Conservation (phyloP, 2,329 filamentous ascomycete genomes). For the Diaporthe australafricana region DNA sequence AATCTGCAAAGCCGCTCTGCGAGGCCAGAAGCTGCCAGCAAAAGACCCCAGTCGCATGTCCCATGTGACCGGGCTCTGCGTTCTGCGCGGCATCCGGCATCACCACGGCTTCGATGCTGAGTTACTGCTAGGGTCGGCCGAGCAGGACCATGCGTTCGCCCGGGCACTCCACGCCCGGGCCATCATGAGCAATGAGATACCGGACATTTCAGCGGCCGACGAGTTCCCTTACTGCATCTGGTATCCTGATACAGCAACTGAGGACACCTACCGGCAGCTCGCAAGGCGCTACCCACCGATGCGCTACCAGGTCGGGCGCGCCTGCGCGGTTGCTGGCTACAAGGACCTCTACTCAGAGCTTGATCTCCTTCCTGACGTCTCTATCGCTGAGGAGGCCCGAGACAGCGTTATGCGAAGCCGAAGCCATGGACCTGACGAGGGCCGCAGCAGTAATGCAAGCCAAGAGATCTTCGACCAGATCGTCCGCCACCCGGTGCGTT, state of each 20-base stretch:
- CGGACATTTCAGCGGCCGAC: not conserved
- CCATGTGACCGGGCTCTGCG: not conserved
- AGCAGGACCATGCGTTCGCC: not conserved
- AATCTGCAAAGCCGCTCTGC: not conserved
- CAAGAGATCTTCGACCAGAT: not conserved
- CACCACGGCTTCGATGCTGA: not conserved
- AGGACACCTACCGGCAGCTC: not conserved
- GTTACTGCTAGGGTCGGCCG: not conserved
- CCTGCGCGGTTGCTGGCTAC: not conserved
- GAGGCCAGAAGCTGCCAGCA: not conserved
- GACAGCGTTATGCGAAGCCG: not conserved
- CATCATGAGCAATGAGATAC: constrained; percentile 2
- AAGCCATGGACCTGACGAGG: not conserved
- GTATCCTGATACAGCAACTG: not conserved
- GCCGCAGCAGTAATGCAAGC: not conserved
- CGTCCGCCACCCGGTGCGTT: not conserved
- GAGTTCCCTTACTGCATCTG: constrained; percentile 11
- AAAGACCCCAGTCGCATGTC: not conserved
- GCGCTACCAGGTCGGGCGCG: not conserved
- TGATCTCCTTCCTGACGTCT: not conserved
- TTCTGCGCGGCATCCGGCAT: not conserved
- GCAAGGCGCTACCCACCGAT: not conserved
- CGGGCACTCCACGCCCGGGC: not conserved
- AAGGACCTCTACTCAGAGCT: not conserved
- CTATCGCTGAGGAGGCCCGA: not conserved